Conservation (phyloP, 208 protist species). For the Histomonas meleagridis region DNA sequence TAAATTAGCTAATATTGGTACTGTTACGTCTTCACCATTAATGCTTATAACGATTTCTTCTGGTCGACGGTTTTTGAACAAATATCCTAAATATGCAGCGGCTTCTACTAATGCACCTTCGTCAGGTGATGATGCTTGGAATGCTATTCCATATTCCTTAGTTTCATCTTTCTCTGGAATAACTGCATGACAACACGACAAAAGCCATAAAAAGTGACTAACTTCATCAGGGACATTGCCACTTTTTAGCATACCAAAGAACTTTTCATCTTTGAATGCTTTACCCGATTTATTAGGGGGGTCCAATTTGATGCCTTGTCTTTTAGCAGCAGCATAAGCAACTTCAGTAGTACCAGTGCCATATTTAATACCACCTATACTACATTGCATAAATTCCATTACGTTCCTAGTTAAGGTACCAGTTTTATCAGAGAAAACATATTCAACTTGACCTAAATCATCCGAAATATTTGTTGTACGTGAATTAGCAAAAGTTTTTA, state of each 20-base stretch:
- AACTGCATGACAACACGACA: conserved; percentile 38
- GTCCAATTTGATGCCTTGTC: not conserved
- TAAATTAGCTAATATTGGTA: not conserved
- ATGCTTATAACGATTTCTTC: not conserved
- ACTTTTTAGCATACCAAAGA: not conserved
- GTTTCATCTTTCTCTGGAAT: not conserved
- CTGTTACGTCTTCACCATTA: not conserved
- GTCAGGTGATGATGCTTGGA: conserved; percentile 44
- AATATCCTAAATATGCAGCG: conserved; percentile 32
- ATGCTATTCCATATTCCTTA: not conserved
- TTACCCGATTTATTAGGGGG: not conserved
- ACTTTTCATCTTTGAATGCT: conserved; percentile 4
- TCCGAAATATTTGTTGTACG: conserved; percentile 74
- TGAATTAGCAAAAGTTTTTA: not conserved
- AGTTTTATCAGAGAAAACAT: conserved; percentile 93
- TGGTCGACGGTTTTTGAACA: not conserved
- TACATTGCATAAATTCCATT: conserved; percentile 42
- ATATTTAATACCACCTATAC: not conserved
- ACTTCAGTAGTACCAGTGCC: conserved; percentile 9
- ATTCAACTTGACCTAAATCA: conserved; percentile 84
- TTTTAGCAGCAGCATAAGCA: not conserved
- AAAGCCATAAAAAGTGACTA: conserved; percentile 27
- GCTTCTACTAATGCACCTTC: conserved; percentile 42
- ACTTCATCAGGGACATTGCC: not conserved
- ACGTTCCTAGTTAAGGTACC: conserved; percentile 79